Conservation (phyloP, 169 alveolate species). For the Cyclospora cayetanensis region DNA sequence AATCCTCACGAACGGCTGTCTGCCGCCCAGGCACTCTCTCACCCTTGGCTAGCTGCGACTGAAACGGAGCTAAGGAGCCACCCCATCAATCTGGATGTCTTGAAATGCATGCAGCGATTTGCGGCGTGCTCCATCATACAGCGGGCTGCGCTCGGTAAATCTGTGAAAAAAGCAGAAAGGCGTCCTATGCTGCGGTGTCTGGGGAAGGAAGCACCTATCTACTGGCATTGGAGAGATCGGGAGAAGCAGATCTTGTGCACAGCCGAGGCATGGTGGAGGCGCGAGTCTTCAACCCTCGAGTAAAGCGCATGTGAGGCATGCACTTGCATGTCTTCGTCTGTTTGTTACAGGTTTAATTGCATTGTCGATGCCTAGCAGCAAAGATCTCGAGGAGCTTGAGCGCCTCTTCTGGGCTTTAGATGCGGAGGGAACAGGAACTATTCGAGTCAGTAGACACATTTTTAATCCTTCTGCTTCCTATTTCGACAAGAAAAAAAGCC, state of each 20-base stretch:
- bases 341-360: constrained; percentile 9
- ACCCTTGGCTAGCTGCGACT: constrained; percentile 81
- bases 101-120: constrained; percentile 54
- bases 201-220: too few species aligned
- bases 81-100: constrained; percentile 28
- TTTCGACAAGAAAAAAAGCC: too few species aligned
- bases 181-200: too few species aligned
- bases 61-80: background rate
- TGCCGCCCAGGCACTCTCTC: constrained; percentile 84
- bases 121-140: constrained; percentile 44
- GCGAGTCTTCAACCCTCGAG: too few species aligned
- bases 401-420: constrained; percentile 36
- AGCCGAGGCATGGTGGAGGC: too few species aligned
- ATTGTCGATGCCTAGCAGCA: constrained; percentile 31
- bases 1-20: constrained; percentile 82
- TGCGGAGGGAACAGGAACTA: constrained; percentile 74
- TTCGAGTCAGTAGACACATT: too few species aligned
- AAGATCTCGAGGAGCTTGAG: constrained; percentile 56
- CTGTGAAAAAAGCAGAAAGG: too few species aligned
- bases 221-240: too few species aligned
- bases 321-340: too few species aligned
- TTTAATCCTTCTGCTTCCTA: too few species aligned
- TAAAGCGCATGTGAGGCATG: too few species aligned
- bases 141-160: constrained; percentile 33
- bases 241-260: too few species aligned